Percentiles rank a stretch among this genome's conserved stretches.
phyloP scores from a whole-genome alignment of 192 early-diverging fungal genomes.

The Entrophospora sp. region DNA sequence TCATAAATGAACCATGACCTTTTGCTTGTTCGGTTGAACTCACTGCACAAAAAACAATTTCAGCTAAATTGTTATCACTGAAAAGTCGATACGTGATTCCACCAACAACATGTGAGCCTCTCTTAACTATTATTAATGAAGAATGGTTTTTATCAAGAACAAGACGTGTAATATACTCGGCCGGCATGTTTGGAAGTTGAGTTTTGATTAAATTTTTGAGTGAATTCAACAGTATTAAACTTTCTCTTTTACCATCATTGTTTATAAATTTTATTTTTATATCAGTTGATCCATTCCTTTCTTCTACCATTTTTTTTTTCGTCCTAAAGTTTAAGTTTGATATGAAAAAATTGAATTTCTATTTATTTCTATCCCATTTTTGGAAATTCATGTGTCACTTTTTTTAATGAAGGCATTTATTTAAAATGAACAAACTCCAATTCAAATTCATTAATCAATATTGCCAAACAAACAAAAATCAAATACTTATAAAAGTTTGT shows the following conservation, averaged over 20 bases:
- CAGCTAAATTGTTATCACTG: constrained; percentile 79
- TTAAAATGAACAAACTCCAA: too few relatives aligned
- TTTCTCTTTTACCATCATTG: constrained; percentile 72
- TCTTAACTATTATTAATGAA: constrained; percentile 67
- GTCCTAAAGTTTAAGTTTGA: too few relatives aligned
- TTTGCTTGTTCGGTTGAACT: constrained; percentile 85
- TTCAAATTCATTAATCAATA: too few relatives aligned
- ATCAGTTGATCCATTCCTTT: not conserved
- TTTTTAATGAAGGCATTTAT: too few relatives aligned
- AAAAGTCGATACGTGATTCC: constrained; percentile 96
- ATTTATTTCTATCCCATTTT: too few relatives aligned
- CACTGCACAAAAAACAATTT: constrained; percentile 99
- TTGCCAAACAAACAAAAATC: too few relatives aligned
- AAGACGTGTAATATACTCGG: constrained; percentile 93
- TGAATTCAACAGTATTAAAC: constrained; percentile 84
- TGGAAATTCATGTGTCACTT: too few relatives aligned
- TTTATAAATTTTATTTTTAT: constrained; percentile 72
- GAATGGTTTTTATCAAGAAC: constrained; percentile 92
- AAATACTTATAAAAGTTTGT: too few relatives aligned
- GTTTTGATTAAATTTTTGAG: constrained; percentile 95
- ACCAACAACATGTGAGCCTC: constrained; percentile 65
- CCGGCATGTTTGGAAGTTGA: constrained; percentile 98
- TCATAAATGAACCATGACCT: constrained; percentile 94
- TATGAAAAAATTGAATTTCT: too few relatives aligned
- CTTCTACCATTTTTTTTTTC: not conserved